Conservation (phyloP, 805 yeast species). For the Diddensiella caesifluorescens region DNA sequence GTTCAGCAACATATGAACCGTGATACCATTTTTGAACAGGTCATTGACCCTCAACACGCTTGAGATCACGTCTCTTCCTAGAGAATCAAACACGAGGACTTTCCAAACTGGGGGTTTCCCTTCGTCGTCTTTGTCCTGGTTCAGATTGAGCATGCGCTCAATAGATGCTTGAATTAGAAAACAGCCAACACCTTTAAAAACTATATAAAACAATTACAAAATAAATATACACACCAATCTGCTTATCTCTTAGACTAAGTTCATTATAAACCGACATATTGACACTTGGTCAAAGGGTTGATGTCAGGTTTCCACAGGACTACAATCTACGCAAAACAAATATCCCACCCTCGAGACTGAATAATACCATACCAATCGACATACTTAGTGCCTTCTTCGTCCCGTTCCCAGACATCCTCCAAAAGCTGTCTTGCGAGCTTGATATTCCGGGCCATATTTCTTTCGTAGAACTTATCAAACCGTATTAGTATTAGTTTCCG, state of each 20-base stretch:
- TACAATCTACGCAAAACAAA: slow-evolving; percentile 56
- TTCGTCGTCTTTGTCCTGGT: slow-evolving; percentile 50
- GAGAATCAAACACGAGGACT: slow-evolving; percentile 73
- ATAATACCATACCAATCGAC: slow-evolving; percentile 72
- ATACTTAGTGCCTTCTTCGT: slow-evolving; percentile 48
- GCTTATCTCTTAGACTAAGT: slow-evolving; percentile 30
- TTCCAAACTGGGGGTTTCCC: slow-evolving; percentile 68
- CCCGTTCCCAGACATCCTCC: slow-evolving; percentile 41
- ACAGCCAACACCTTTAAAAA: not conserved
- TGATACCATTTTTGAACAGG: slow-evolving; percentile 81
- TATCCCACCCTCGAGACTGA: slow-evolving; percentile 66
- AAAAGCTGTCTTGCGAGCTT: slow-evolving; percentile 38
- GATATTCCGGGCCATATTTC: slow-evolving; percentile 66
- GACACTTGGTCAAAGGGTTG: too few species aligned
- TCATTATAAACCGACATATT: slow-evolving; percentile 12
- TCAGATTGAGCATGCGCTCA: slow-evolving; percentile 81
- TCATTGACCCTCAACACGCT: slow-evolving; percentile 92
- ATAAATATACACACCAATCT: slow-evolving; percentile 23
- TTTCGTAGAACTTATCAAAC: slow-evolving; percentile 49
- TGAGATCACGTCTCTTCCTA: slow-evolving; percentile 80
- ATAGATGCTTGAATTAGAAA: slow-evolving; percentile 37
- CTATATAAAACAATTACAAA: too few species aligned
- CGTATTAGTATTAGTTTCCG: slow-evolving; percentile 47
- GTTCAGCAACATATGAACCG: slow-evolving; percentile 74
- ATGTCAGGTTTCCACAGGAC: too few species aligned